Evolutionary conservation across 495 filamentous ascomycete species (phyloP).

Genomic region (Penicillium cinerascens): DNA sequence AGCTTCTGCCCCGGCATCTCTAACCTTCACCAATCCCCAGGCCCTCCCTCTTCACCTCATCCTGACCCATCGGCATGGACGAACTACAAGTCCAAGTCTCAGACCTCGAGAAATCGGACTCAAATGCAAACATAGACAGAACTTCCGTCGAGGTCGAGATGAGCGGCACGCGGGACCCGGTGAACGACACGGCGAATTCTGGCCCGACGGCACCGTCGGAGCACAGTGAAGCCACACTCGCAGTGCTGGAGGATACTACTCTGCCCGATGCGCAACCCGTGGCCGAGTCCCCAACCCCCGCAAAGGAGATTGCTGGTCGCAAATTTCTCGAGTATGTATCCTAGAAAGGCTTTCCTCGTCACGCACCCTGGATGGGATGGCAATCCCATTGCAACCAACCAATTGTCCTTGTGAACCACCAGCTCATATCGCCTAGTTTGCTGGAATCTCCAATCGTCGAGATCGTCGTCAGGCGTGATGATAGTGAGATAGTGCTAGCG

Average conservation of each 20-base stretch:
- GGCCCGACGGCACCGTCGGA: not conserved
- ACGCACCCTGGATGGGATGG: not conserved
- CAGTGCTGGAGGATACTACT: slow-evolving; percentile 16
- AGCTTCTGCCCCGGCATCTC: not conserved
- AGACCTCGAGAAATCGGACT: slow-evolving; percentile 6
- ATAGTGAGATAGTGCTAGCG: slow-evolving; percentile 57
- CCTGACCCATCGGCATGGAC: slow-evolving; percentile 15
- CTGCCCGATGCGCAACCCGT: slow-evolving; percentile 22
- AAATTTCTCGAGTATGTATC: slow-evolving; percentile 36
- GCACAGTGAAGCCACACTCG: not conserved
- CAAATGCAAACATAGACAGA: not conserved
- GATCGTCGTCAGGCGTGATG: slow-evolving; percentile 64
- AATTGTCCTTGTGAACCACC: not conserved
- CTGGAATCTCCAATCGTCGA: slow-evolving; percentile 78
- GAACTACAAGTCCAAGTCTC: slow-evolving; percentile 24
- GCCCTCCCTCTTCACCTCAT: not conserved
- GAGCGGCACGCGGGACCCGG: slow-evolving; percentile 12
- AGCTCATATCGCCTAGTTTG: slow-evolving; percentile 27
- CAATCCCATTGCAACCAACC: not conserved
- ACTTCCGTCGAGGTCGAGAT: slow-evolving; percentile 25
- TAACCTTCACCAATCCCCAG: not conserved
- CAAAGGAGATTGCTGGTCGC: slow-evolving; percentile 23
- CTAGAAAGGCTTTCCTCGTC: not conserved
- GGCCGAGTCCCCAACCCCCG: slow-evolving; percentile 15
- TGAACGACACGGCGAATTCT: not conserved